A percentile compares a stretch with the other conserved stretches of the same genome.
Conservation (phyloP, 352 stramenopile genomes). For the Phytophthora aleatoria region DNA sequence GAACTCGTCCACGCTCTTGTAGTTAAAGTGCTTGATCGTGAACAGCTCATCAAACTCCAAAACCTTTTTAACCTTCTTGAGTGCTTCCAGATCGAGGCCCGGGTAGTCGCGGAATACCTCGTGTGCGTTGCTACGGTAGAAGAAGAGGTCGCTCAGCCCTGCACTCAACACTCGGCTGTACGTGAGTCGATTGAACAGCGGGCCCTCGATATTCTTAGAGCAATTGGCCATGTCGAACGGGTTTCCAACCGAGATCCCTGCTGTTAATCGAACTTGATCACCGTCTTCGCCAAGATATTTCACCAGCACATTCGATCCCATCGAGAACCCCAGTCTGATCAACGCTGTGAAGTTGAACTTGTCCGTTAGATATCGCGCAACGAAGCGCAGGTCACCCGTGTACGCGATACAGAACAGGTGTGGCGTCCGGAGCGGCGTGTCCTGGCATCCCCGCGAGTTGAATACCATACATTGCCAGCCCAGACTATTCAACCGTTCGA, state of each 20-base stretch:
- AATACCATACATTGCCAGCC: conserved; percentile 75
- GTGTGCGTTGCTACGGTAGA: conserved; percentile 66
- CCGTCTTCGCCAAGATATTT: conserved; percentile 77
- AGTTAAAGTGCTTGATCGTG: conserved; percentile 62
- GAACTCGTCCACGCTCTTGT: conserved; percentile 47
- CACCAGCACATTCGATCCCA: conserved; percentile 75
- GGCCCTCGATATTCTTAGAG: conserved; percentile 44
- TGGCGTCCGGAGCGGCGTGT: conserved; percentile 56
- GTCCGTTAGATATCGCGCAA: conserved; percentile 37
- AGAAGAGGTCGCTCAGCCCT: conserved; percentile 63
- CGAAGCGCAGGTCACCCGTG: conserved; percentile 66
- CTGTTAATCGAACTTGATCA: conserved; percentile 38
- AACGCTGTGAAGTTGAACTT: conserved; percentile 59
- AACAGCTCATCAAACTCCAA: conserved; percentile 68
- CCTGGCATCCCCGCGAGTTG: conserved; percentile 62
- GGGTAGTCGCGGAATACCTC: conserved; percentile 55
- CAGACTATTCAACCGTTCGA: conserved; percentile 34
- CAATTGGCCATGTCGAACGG: conserved; percentile 66
- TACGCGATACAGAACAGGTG: conserved; percentile 69
- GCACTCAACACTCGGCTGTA: conserved; percentile 58
- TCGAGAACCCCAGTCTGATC: conserved; percentile 67
- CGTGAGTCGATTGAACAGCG: conserved; percentile 58
- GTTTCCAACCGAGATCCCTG: conserved; percentile 69
- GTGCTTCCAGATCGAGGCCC: conserved; percentile 46
- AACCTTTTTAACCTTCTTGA: conserved; percentile 45